Base-by-base conservation (phyloP, 2,329 filamentous ascomycete species). In the Arthrobotrys sinensis region DNA sequence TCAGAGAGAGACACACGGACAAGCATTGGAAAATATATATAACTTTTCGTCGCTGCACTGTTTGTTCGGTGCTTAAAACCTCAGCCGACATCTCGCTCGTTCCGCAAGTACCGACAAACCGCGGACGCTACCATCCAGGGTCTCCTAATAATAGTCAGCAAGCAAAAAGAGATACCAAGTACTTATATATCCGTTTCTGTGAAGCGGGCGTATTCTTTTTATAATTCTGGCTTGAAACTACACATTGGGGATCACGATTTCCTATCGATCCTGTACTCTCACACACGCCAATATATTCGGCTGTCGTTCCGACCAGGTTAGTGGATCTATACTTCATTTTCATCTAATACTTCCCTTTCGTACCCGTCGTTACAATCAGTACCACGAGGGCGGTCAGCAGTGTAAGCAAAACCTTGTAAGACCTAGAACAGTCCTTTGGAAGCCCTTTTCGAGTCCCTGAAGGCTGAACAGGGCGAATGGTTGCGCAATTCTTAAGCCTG, bases 231-330 rank as follows among this genome's bases (percentile, higher is more conserved):
- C 45, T 66, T 48, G 72, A 48, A 57, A 50, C 62, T 46, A 62
- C 36, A 38, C 34, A 71, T 72, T 50, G 67, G 63, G 28, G 48
- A 55, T 68, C 36, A 62, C 45, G 50, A 68, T 68, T 55, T 12
- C 16, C 67, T 68, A 63, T 78, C 60, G 60, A 48, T 66, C 69
- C 50, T 53, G 16, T 45, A 66, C 36, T 60, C 19, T 43, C 36
- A 43, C 12, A n/a, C 28, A 28, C 19, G 16, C 19, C 19, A 57
- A 43, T 64, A 34, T 48, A 64, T 48, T 60, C 73, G 66, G 73
- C 66, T 77, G 67, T 72, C 53, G 75, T 78, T 78, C 75, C 63
- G 46, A 67, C 67, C 53, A 78, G 75, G 75, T 78, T 72, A 72
- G 75, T 78, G 28, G 45, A 43, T 70, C 48, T 24, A 28, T 50